Conservation (phyloP, 331 rosid genomes). For the Ulmus americana region DNA sequence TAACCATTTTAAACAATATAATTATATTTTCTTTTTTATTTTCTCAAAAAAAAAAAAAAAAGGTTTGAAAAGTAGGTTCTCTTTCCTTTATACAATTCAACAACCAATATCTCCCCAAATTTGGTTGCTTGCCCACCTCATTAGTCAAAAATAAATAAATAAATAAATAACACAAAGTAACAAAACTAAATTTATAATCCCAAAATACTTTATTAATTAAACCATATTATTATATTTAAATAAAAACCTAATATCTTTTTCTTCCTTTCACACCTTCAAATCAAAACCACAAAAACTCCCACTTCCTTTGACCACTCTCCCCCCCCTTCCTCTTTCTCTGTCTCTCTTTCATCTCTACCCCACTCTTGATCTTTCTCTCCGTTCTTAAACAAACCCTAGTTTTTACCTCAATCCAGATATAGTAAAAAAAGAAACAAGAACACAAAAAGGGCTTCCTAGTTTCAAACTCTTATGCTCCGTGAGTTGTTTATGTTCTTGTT, state of each 20-base stretch:
- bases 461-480: conserved; percentile 27
- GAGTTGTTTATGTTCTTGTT: conserved; percentile 26
- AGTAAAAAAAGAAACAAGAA: conserved; percentile 14
- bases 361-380: conserved; percentile 41
- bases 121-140: conserved; percentile 71
- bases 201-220: neutral
- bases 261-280: conserved; percentile 29
- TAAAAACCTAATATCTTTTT: conserved; percentile 18
- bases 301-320: conserved; percentile 44
- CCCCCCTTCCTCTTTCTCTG: conserved; percentile 14
- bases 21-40: neutral
- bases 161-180: neutral
- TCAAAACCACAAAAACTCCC: conserved; percentile 37
- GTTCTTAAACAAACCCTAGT: conserved; percentile 51
- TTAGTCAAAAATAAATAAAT: conserved; percentile 21
- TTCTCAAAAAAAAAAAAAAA: too few relatives aligned
- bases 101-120: conserved; percentile 46
- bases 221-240: neutral
- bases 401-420: conserved; percentile 11
- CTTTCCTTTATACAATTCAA: conserved; percentile 43
- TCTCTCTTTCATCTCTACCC: conserved; percentile 34
- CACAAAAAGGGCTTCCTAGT: conserved; percentile 13
- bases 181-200: neutral
- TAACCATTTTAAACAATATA: neutral
- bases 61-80: conserved; percentile 24